Evolutionary conservation across 2,329 filamentous ascomycete genomes (phyloP).

Genomic region (Pseudocercospora macadamiae): DNA sequence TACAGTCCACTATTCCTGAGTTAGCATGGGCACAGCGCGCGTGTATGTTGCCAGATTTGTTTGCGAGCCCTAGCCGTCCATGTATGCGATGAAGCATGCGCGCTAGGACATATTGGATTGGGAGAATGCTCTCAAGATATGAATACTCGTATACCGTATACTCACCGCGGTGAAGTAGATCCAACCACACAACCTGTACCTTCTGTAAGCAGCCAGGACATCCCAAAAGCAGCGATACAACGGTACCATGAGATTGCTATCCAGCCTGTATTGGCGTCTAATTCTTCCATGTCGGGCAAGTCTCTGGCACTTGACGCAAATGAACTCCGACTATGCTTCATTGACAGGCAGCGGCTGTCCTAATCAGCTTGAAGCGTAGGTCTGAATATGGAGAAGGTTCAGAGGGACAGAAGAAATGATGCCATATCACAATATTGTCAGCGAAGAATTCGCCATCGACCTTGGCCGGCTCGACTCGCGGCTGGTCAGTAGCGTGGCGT

Average conservation of each 20-base stretch:
- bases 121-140: neutral
- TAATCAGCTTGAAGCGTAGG: no score
- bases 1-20: constrained; percentile 66
- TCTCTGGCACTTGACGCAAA: neutral
- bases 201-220: neutral
- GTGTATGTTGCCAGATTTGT: no score
- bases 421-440: neutral
- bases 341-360: no score
- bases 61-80: no score
- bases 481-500: neutral
- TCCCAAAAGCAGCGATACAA: no score
- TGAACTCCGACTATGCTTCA: no score
- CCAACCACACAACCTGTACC: constrained; percentile 35
- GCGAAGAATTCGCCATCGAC: constrained; percentile 4
- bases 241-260: constrained; percentile 24
- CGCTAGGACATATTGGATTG: neutral
- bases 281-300: neutral
- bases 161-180: constrained; percentile 30
- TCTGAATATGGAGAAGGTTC: no score
- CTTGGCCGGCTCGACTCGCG: neutral
- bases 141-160: neutral
- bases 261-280: neutral
- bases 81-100: neutral
- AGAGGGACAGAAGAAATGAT: no score
- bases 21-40: no score